Evolutionary conservation across 495 filamentous ascomycete genomes (phyloP).

Genomic region (Aspergillus saccharolyticus): DNA sequence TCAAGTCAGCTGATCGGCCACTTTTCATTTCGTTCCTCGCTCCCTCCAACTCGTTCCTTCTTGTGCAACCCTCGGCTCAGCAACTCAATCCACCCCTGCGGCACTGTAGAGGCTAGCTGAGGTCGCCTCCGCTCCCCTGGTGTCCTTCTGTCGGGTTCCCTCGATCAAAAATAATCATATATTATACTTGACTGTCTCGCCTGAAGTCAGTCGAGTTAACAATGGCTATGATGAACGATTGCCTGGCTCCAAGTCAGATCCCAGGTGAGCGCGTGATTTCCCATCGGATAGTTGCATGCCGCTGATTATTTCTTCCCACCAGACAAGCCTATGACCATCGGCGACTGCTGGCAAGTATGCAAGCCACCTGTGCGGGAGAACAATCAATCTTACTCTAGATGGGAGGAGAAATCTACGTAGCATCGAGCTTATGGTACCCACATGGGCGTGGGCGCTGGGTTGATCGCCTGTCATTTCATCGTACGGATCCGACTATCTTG

Average conservation of each 20-base stretch:
- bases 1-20: not conserved
- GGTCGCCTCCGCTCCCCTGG: not conserved
- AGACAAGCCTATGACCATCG: constrained; percentile 1
- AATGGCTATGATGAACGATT: constrained; percentile 3
- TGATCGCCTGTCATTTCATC: not conserved
- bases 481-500: not conserved
- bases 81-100: not conserved
- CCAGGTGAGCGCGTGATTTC: constrained; percentile 20
- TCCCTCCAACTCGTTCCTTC: not conserved
- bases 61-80: not conserved
- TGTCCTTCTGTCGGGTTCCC: not conserved
- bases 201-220: constrained; percentile 2
- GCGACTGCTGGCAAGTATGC: constrained; percentile 3
- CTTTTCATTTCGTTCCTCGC: too few species aligned
- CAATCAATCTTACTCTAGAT: not conserved
- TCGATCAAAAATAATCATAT: not conserved
- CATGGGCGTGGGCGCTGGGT: not conserved
- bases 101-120: not conserved
- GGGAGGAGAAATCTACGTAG: not conserved
- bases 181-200: not conserved
- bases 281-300: constrained; percentile 21
- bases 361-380: constrained; percentile 7
- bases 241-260: constrained; percentile 9
- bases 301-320: constrained; percentile 2
- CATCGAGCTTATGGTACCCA: not conserved